Evolutionary conservation across 2,329 filamentous ascomycete species (phyloP).

Genomic region (Knufia petricola): DNA sequence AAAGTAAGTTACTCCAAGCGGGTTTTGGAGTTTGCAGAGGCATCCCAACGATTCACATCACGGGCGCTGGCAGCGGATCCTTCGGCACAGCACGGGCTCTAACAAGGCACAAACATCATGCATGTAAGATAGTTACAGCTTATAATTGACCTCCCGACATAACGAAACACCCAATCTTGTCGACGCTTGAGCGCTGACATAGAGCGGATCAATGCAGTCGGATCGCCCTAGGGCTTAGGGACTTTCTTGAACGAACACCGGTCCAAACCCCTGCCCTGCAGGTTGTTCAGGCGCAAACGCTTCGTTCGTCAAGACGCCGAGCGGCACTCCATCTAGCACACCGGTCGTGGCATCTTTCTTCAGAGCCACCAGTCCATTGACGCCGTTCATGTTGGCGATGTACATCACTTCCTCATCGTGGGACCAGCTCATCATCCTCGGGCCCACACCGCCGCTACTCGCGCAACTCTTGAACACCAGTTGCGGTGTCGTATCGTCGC

Average conservation of each 20-base stretch:
- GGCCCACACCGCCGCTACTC: neutral
- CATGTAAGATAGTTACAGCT: slow-evolving; percentile 7
- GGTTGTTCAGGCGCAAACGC: too few species aligned
- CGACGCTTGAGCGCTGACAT: too few species aligned
- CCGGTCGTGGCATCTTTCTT: neutral
- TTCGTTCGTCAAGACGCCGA: too few species aligned
- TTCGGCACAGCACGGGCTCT: neutral
- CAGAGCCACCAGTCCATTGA: neutral
- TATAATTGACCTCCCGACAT: neutral
- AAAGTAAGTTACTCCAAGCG: too few species aligned
- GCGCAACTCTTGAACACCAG: slow-evolving; percentile 2
- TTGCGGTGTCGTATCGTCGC: neutral
- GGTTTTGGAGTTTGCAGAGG: slow-evolving; percentile 14
- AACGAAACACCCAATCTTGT: too few species aligned
- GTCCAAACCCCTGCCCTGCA: too few species aligned
- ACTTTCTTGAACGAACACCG: too few species aligned
- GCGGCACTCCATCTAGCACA: too few species aligned
- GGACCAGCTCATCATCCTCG: neutral
- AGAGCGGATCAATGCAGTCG: too few species aligned
- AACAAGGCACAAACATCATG: slow-evolving; percentile 10
- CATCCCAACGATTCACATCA: slow-evolving; percentile 13
- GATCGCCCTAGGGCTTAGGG: too few species aligned
- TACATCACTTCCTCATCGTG: slow-evolving; percentile 2
- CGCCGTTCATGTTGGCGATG: slow-evolving; percentile 5
- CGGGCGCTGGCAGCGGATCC: slow-evolving; percentile 7